Conservation (phyloP, 1,284 basidiomycete genomes). For the Pseudomicrostroma phylloplanum region DNA sequence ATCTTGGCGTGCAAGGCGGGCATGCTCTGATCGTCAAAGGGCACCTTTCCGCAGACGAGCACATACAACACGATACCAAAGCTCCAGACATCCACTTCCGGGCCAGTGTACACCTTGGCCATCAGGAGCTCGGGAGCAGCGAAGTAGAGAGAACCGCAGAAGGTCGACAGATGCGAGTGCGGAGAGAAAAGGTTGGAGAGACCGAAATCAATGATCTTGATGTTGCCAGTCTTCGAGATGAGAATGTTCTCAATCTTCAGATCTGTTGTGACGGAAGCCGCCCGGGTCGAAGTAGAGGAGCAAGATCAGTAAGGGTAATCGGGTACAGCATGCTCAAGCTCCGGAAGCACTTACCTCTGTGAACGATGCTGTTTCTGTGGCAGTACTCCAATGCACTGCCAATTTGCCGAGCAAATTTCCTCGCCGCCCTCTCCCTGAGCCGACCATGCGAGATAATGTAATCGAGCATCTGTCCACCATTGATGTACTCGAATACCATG, state of each 20-base stretch:
- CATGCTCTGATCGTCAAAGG: constrained; percentile 99
- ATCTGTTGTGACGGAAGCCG: constrained; percentile 54
- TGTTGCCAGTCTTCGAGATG: constrained; percentile 95
- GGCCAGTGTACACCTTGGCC: constrained; percentile 91
- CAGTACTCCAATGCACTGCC: constrained; percentile 93
- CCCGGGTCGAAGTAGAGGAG: too few species aligned
- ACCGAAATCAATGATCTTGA: constrained; percentile 99
- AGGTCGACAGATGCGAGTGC: constrained; percentile 73
- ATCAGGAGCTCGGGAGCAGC: constrained; percentile 94
- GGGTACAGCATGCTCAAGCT: background rate
- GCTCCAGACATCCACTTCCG: constrained; percentile 98
- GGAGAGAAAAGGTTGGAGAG: constrained; percentile 96
- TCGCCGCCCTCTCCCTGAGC: constrained; percentile 83
- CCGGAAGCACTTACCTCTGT: constrained; percentile 58
- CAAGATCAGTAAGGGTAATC: background rate
- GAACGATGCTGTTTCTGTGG: constrained; percentile 93
- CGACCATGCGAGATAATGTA: constrained; percentile 99
- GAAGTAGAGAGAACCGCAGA: constrained; percentile 96
- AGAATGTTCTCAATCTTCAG: constrained; percentile 99
- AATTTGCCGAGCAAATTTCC: constrained; percentile 95
- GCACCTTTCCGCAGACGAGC: constrained; percentile 94
- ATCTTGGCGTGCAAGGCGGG: constrained; percentile 98
- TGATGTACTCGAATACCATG: constrained; percentile 98
- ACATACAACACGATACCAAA: constrained; percentile 98
- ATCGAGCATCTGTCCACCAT: constrained; percentile 98